Percentiles rank a stretch among this genome's conserved stretches.
phyloP scores from a whole-genome alignment of 306 rosid species.

The Medicago arabica region DNA sequence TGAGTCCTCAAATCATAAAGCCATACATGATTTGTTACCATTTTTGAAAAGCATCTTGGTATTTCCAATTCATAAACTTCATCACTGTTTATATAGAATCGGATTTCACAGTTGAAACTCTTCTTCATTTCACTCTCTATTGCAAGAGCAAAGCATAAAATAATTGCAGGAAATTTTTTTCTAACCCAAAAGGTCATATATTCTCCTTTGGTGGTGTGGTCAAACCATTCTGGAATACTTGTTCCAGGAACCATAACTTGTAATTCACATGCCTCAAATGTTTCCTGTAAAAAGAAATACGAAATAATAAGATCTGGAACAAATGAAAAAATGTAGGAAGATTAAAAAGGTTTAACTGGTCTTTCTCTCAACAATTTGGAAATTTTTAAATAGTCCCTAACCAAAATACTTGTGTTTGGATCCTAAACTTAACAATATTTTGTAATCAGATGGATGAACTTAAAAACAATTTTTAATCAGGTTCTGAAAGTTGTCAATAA shows the following conservation, averaged over 20 bases:
- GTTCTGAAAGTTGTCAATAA: too few species aligned
- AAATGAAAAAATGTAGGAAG: background rate
- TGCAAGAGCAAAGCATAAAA: constrained; percentile 19
- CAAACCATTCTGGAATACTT: constrained; percentile 23
- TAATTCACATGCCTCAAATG: constrained; percentile 1
- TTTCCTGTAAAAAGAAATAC: constrained; percentile 11
- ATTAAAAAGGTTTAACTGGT: background rate
- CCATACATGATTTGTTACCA: constrained; percentile 21
- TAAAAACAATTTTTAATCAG: too few species aligned
- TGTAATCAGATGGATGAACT: background rate
- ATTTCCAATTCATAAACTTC: constrained; percentile 32
- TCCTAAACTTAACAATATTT: background rate
- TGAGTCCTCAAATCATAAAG: constrained; percentile 24
- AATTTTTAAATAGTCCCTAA: background rate
- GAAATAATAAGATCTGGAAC: background rate
- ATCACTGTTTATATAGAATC: constrained; percentile 8
- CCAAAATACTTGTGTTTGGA: background rate
- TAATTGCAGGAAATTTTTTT: constrained; percentile 3
- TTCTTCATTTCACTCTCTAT: constrained; percentile 21
- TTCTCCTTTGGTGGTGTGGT: background rate
- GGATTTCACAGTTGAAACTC: constrained; percentile 15
- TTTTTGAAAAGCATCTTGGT: background rate
- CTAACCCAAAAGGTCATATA: constrained; percentile 11
- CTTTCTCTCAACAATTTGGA: background rate
- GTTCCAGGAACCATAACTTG: constrained; percentile 25